Conservation (phyloP, 192 early-diverging fungal genomes). For the Umbelopsis ramanniana region DNA sequence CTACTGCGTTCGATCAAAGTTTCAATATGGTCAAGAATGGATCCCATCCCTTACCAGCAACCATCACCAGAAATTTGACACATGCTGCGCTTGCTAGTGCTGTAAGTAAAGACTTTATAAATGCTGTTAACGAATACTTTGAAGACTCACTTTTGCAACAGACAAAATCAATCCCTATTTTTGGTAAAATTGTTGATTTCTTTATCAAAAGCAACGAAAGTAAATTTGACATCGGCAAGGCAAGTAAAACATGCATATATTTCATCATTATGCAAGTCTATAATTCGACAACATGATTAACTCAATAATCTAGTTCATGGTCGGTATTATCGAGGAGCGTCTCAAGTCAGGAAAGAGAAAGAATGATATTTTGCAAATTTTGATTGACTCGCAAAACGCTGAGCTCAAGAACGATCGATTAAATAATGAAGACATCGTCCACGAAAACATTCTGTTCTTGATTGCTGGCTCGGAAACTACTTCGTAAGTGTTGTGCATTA, state of each 20-base stretch:
- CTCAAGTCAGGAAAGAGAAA: slow-evolving; percentile 16
- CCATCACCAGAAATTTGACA: slow-evolving; percentile 25
- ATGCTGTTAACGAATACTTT: background rate
- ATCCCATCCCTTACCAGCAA: slow-evolving; percentile 43
- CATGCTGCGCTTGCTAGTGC: background rate
- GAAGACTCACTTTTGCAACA: background rate
- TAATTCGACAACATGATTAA: too few species aligned
- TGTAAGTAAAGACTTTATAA: background rate
- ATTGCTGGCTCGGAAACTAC: slow-evolving; percentile 42
- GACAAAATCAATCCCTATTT: background rate
- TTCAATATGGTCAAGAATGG: slow-evolving; percentile 55
- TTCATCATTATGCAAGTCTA: background rate
- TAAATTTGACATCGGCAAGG: slow-evolving; percentile 13
- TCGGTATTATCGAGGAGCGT: slow-evolving; percentile 26
- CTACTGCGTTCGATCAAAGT: slow-evolving; percentile 53
- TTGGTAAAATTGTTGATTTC: background rate
- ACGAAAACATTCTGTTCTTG: slow-evolving; percentile 47
- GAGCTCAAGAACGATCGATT: slow-evolving; percentile 40
- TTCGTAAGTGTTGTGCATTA: background rate
- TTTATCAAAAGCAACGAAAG: background rate
- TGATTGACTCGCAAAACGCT: slow-evolving; percentile 45
- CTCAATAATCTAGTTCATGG: slow-evolving; percentile 27
- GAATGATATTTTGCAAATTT: slow-evolving; percentile 50
- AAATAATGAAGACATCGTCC: slow-evolving; percentile 43
- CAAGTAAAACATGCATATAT: background rate